phyloP scores from a whole-genome alignment of 1,139 yeast species.

The Scheffersomyces illinoinensis region DNA sequence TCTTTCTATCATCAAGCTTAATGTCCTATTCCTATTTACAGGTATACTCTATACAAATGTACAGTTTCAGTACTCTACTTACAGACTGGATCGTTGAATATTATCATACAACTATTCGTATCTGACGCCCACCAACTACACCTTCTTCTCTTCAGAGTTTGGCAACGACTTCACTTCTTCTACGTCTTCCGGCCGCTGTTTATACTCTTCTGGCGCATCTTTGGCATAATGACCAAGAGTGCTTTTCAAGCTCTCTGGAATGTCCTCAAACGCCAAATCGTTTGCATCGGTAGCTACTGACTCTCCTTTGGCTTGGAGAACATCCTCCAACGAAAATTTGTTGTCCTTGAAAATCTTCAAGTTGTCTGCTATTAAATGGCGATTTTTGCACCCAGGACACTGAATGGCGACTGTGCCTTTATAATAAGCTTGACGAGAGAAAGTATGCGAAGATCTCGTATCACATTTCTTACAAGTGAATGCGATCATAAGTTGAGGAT shows the following conservation, averaged over 20 bases:
- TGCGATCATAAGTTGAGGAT: constrained; percentile 81
- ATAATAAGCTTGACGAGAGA: constrained; percentile 89
- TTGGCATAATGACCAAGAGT: constrained; percentile 64
- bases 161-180: constrained; percentile 7
- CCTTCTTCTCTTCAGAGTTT: background rate
- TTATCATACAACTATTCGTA: background rate
- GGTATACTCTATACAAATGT: background rate
- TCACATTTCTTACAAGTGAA: constrained; percentile 91
- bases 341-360: constrained; percentile 79
- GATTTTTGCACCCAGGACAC: constrained; percentile 86
- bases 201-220: constrained; percentile 54
- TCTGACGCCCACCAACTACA: background rate
- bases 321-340: constrained; percentile 73
- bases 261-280: constrained; percentile 70
- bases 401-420: constrained; percentile 86
- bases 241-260: constrained; percentile 61
- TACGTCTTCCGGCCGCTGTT: constrained; percentile 14
- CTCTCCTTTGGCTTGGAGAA: constrained; percentile 77
- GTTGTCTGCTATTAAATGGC: constrained; percentile 94
- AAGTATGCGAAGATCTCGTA: constrained; percentile 79
- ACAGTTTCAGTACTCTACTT: background rate
- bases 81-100: background rate
- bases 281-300: constrained; percentile 59
- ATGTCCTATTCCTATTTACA: background rate
- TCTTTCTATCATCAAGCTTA: background rate